A percentile compares a stretch with the other conserved stretches of the same genome.
These are phyloP conservation scores for Ophiostoma montium DNA, from an alignment of 2,329 filamentous ascomycete species.

Conservation along the genomic window DNA sequence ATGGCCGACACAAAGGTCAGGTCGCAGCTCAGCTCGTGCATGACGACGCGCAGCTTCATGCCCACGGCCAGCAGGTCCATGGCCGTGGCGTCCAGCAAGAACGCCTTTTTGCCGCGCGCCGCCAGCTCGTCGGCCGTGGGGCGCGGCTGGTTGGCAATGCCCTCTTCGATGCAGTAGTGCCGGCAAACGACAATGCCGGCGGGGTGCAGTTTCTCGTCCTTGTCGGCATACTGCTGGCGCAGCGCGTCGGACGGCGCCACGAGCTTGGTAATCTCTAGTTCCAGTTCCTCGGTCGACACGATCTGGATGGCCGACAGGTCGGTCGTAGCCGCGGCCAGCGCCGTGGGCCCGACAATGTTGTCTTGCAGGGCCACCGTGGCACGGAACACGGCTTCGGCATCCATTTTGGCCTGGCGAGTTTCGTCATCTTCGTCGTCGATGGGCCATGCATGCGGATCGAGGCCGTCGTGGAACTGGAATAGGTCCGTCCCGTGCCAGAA, in stretches of 20 bases:
- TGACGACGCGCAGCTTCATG: slow-evolving; percentile 42
- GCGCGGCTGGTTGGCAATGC: slow-evolving; percentile 28
- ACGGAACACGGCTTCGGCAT: slow-evolving; percentile 30
- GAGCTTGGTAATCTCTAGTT: slow-evolving; percentile 46
- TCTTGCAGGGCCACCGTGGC: slow-evolving; percentile 28
- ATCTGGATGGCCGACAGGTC: slow-evolving; percentile 24
- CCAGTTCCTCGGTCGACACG: slow-evolving; percentile 33
- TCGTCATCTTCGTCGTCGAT: slow-evolving; percentile 16
- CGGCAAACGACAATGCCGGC: slow-evolving; percentile 32
- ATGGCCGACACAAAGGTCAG: slow-evolving; percentile 51
- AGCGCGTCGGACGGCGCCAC: slow-evolving; percentile 27
- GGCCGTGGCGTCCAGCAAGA: slow-evolving; percentile 53
- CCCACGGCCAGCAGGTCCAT: slow-evolving; percentile 43
- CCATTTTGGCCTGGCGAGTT: slow-evolving; percentile 18
- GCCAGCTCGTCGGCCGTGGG: slow-evolving; percentile 19
- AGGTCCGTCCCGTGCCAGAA: slow-evolving; percentile 33
- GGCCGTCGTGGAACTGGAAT: slow-evolving; percentile 15
- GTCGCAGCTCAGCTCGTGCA: slow-evolving; percentile 45
- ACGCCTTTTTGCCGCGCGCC: slow-evolving; percentile 21
- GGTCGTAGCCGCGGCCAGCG: slow-evolving; percentile 17
- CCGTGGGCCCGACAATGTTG: slow-evolving; percentile 17
- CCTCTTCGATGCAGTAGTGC: slow-evolving; percentile 32
- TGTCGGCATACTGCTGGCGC: slow-evolving; percentile 27
- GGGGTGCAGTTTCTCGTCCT: slow-evolving; percentile 20
- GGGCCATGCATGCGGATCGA: slow-evolving; percentile 16